phyloP scores from a whole-genome alignment of 192 early-diverging fungal genomes.

The Anaeromyces robustus region DNA sequence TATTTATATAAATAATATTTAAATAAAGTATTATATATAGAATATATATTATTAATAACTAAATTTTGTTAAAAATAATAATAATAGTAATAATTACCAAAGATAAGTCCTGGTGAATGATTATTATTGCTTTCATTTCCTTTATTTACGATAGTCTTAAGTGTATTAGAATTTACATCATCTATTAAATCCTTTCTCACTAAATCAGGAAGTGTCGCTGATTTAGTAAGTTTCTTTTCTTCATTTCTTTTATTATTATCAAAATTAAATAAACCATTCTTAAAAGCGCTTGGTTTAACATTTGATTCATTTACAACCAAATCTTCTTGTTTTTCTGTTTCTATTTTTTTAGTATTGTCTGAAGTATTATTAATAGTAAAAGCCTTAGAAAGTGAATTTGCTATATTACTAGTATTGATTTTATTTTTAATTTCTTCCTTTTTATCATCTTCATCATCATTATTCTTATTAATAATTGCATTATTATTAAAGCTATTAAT shows the following conservation, averaged over 20 bases:
- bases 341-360: not conserved
- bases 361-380: not conserved
- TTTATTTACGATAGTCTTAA: not conserved
- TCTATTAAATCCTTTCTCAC: not conserved
- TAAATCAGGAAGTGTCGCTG: not conserved
- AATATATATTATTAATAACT: too few relatives aligned
- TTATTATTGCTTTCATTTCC: not conserved
- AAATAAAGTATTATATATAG: too few relatives aligned
- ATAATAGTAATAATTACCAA: not conserved
- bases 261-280: not conserved
- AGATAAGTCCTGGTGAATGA: not conserved
- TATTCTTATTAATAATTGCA: not conserved
- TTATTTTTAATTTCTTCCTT: too few relatives aligned
- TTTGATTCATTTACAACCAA: not conserved
- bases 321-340: not conserved
- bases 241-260: not conserved
- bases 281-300: not conserved
- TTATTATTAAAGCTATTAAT: not conserved
- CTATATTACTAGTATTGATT: not conserved
- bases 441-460: not conserved
- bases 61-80: too few relatives aligned
- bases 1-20: too few relatives aligned
- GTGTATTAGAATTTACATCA: not conserved
- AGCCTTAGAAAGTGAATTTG: not conserved
- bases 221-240: not conserved